These are phyloP conservation scores for Cichorium intybus DNA, from an alignment of 140 eudicot genomes.

Conservation along the genomic window DNA sequence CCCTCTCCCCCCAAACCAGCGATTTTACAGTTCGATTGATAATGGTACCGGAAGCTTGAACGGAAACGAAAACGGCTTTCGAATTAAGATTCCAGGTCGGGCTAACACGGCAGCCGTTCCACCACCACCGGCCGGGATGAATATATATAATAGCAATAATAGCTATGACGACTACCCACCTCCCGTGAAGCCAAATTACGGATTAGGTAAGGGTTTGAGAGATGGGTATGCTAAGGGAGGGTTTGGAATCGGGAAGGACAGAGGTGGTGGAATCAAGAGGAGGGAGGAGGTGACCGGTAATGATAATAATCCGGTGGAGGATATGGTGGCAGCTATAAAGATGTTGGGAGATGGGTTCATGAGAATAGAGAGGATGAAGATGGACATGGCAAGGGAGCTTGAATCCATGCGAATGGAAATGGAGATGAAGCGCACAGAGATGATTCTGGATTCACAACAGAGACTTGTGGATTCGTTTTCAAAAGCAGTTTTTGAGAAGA, in stretches of 20 bases:
- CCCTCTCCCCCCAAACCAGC: slow-evolving; percentile 11
- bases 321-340: slow-evolving; percentile 60
- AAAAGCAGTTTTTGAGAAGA: slow-evolving; percentile 36
- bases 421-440: slow-evolving; percentile 83
- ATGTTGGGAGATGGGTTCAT: slow-evolving; percentile 80
- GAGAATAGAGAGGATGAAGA: slow-evolving; percentile 76
- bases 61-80: slow-evolving; percentile 19
- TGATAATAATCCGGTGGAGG: slow-evolving; percentile 25
- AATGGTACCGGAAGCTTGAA: slow-evolving; percentile 1
- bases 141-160: neutral
- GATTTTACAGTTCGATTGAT: slow-evolving; percentile 8
- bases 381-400: slow-evolving; percentile 40
- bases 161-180: slow-evolving; percentile 25
- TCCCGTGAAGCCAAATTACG: slow-evolving; percentile 19
- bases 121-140: neutral
- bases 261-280: slow-evolving; percentile 20
- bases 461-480: slow-evolving; percentile 61
- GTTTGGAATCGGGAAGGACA: slow-evolving; percentile 23
- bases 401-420: slow-evolving; percentile 81
- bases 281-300: slow-evolving; percentile 19
- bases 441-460: slow-evolving; percentile 77
- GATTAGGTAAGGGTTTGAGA: slow-evolving; percentile 27
- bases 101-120: neutral
- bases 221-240: slow-evolving; percentile 32
- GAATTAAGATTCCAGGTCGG: slow-evolving; percentile 43